These are phyloP conservation scores for Salix koriyanagi DNA, from an alignment of 345 rosid genomes.

Conservation along the genomic window DNA sequence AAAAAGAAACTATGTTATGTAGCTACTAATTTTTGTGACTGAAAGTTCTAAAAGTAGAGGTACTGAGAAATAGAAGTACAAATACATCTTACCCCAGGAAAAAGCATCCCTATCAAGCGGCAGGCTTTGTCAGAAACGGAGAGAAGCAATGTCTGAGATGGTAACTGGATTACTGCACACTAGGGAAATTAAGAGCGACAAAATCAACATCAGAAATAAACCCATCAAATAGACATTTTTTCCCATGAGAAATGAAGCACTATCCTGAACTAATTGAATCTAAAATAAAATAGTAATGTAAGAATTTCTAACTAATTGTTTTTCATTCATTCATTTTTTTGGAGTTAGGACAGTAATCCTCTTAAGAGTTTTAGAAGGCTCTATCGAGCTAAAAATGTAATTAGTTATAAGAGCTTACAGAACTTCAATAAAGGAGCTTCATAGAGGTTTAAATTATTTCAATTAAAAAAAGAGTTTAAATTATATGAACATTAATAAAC, in stretches of 20 bases:
- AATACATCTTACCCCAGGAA: slow-evolving; percentile 73
- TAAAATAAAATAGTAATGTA: not conserved
- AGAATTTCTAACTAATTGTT: not conserved
- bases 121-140: slow-evolving; percentile 92
- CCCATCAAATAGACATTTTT: not conserved
- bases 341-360: not conserved
- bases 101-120: slow-evolving; percentile 97
- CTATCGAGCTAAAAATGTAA: not conserved
- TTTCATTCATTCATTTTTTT: not conserved
- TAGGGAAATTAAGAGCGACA: slow-evolving; percentile 17
- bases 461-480: not conserved
- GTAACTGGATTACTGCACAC: slow-evolving; percentile 98
- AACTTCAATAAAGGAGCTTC: not conserved
- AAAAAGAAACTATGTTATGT: not conserved
- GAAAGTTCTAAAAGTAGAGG: not conserved
- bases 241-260: slow-evolving; percentile 1
- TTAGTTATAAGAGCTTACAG: not conserved
- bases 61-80: too few relatives aligned
- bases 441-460: not conserved
- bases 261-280: not conserved
- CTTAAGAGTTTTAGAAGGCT: not conserved
- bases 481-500: not conserved
- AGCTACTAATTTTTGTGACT: not conserved
- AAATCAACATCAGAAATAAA: slow-evolving; percentile 21
- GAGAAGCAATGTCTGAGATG: slow-evolving; percentile 86